Percentiles rank a stretch among this genome's conserved stretches.
These are phyloP conservation scores for Orbilia quercus DNA, from an alignment of 2,329 filamentous ascomycete species.

Conservation along the genomic window DNA sequence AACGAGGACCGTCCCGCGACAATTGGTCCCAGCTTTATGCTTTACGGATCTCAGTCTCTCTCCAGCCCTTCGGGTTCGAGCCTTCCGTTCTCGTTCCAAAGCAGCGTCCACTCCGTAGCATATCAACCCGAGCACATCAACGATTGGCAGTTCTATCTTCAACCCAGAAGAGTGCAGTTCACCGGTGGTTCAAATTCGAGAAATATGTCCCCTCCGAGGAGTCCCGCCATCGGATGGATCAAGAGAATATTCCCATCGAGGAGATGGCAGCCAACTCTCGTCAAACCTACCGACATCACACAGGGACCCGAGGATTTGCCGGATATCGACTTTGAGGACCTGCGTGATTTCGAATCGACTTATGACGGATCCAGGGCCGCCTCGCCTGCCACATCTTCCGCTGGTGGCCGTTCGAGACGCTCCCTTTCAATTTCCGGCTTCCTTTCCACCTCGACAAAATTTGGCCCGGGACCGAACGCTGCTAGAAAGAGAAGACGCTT, in stretches of 20 bases:
- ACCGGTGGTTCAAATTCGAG: conserved; percentile 29
- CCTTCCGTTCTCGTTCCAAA: conserved; percentile 52
- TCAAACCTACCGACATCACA: conserved; percentile 45
- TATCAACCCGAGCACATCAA: conserved; percentile 52
- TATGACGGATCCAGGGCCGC: conserved; percentile 48
- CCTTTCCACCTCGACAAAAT: conserved; percentile 49
- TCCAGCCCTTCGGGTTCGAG: conserved; percentile 51
- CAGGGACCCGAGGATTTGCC: conserved; percentile 41
- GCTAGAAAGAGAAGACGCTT: conserved; percentile 49
- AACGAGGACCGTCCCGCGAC: conserved; percentile 50
- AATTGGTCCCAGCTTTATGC: conserved; percentile 52
- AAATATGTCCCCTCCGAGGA: conserved; percentile 55
- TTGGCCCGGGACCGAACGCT: conserved; percentile 44
- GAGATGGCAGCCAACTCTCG: conserved; percentile 51
- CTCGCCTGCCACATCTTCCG: conserved; percentile 41
- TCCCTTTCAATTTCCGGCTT: conserved; percentile 53
- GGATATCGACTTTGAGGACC: conserved; percentile 52
- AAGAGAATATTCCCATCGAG: conserved; percentile 51
- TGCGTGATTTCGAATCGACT: conserved; percentile 37
- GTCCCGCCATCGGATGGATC: conserved; percentile 41
- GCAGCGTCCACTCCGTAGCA: conserved; percentile 50
- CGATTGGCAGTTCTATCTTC: conserved; percentile 55
- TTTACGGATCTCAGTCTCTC: conserved; percentile 47
- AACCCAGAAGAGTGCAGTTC: conserved; percentile 48
- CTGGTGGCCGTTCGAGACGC: conserved; percentile 42